Evolutionary conservation across 140 eudicot genomes (phyloP).

Genomic region (Flaveria floridana): DNA sequence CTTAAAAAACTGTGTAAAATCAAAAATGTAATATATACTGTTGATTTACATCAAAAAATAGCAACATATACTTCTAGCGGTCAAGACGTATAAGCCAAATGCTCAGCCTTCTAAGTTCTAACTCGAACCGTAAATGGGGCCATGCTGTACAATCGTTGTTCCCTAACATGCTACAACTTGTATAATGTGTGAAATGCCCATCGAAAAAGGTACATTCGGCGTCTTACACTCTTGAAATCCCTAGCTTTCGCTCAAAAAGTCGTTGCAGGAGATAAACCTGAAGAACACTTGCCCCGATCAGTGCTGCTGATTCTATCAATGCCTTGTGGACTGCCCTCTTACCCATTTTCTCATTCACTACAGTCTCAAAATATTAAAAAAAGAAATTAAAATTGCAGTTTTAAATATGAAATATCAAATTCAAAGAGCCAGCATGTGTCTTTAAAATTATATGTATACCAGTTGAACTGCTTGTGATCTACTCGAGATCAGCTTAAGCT

Average conservation of each 20-base stretch:
- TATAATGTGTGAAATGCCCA: background rate
- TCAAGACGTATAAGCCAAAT: background rate
- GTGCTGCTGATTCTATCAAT: conserved; percentile 64
- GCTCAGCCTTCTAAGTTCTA: background rate
- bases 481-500: background rate
- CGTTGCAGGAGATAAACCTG: conserved; percentile 75
- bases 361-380: background rate
- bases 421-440: background rate
- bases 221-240: conserved; percentile 56
- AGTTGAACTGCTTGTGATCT: background rate
- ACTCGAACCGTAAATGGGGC: background rate
- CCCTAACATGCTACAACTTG: background rate
- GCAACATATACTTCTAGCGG: background rate
- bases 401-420: background rate
- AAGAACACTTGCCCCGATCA: conserved; percentile 67
- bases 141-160: background rate
- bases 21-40: background rate
- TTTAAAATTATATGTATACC: background rate
- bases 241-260: conserved; percentile 66
- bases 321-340: conserved; percentile 82
- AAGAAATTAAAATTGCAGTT: background rate
- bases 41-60: background rate
- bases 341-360: conserved; percentile 87
- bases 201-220: background rate
- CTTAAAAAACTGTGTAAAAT: background rate